These are phyloP conservation scores for Hypoxylon cercidicola DNA, from an alignment of 495 filamentous ascomycete species.

Conservation along the genomic window DNA sequence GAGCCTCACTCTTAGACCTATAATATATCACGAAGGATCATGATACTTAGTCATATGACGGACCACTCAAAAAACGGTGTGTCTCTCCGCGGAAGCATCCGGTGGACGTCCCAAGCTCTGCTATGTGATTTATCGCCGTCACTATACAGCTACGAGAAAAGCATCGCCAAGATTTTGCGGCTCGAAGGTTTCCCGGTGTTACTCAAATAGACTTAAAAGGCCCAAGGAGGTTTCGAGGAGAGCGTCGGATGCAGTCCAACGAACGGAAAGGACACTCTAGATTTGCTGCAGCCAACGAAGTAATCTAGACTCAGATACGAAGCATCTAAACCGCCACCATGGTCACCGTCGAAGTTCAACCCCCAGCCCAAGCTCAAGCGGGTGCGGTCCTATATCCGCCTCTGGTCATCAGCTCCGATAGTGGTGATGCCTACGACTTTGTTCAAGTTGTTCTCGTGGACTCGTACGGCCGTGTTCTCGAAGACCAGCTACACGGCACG, in stretches of 20 bases:
- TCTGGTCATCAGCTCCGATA: slow-evolving; percentile 33
- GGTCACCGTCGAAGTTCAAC: slow-evolving; percentile 38
- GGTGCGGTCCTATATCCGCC: slow-evolving; percentile 37
- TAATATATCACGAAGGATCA: slow-evolving; percentile 5
- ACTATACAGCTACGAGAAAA: slow-evolving; percentile 6
- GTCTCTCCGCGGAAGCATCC: slow-evolving; percentile 24
- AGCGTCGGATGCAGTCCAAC: not conserved
- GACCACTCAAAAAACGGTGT: slow-evolving; percentile 13
- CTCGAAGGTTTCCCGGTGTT: slow-evolving; percentile 18
- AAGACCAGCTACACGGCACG: slow-evolving; percentile 33
- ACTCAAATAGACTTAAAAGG: slow-evolving; percentile 34
- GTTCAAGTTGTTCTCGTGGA: slow-evolving; percentile 32
- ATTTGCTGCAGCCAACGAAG: slow-evolving; percentile 20
- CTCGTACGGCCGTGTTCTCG: slow-evolving; percentile 35
- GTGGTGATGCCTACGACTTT: slow-evolving; percentile 34
- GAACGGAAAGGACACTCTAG: slow-evolving; percentile 11
- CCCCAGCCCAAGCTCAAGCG: slow-evolving; percentile 32
- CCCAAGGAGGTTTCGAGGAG: slow-evolving; percentile 3
- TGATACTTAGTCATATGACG: slow-evolving; percentile 17
- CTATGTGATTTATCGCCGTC: slow-evolving; percentile 11
- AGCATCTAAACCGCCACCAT: slow-evolving; percentile 20
- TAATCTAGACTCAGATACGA: slow-evolving; percentile 11
- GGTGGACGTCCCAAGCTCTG: not conserved
- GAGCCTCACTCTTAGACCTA: slow-evolving; percentile 10
- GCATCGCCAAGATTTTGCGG: slow-evolving; percentile 7